phyloP scores from a whole-genome alignment of 2,329 filamentous ascomycete species.

The Phialocephala subalpina region DNA sequence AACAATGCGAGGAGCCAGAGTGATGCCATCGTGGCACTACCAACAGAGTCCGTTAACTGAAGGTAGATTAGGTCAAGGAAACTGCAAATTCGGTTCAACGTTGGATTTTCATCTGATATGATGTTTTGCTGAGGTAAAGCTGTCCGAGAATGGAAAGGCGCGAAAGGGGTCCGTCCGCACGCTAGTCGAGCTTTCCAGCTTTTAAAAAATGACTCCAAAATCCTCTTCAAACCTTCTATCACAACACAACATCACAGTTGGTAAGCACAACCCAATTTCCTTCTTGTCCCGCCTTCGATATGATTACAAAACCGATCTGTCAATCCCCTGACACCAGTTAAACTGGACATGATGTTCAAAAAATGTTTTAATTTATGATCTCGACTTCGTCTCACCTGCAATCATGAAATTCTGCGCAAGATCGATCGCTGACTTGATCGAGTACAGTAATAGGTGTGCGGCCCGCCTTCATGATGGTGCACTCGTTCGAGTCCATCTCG shows the following conservation, averaged over 20 bases:
- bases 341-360: slow-evolving; percentile 56
- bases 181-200: slow-evolving; percentile 9
- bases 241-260: slow-evolving; percentile 18
- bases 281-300: slow-evolving; percentile 47
- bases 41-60: too few species aligned
- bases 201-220: slow-evolving; percentile 20
- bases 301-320: slow-evolving; percentile 80
- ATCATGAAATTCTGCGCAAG: slow-evolving; percentile 1
- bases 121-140: not conserved
- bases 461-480: slow-evolving; percentile 26
- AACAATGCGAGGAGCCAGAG: slow-evolving; percentile 35
- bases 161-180: not conserved
- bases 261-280: slow-evolving; percentile 21
- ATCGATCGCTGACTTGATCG: slow-evolving; percentile 13
- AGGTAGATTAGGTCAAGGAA: not conserved
- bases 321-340: slow-evolving; percentile 76
- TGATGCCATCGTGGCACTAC: slow-evolving; percentile 29
- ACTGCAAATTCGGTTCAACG: not conserved
- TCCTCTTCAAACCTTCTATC: slow-evolving; percentile 4
- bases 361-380: slow-evolving; percentile 58
- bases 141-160: slow-evolving; percentile 17
- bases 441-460: not conserved
- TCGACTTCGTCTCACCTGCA: slow-evolving; percentile 33
- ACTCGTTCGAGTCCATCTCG: slow-evolving; percentile 32
- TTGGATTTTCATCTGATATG: not conserved